Evolutionary conservation across 108 stramenopile species (phyloP).

Genomic region (Skeletonema grethae): DNA sequence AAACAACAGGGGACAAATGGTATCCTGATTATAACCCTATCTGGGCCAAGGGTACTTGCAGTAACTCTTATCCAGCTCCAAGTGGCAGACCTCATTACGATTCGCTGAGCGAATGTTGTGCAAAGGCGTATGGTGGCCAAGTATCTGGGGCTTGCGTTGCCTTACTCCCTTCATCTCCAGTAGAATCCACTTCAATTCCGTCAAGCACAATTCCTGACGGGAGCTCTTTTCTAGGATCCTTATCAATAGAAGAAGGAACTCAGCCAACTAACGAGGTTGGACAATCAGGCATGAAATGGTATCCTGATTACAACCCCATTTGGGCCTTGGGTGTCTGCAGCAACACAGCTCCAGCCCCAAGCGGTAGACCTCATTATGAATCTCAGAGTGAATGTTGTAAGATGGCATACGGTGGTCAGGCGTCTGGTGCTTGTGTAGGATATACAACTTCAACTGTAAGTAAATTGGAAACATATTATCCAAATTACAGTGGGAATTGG

Average conservation of each 20-base stretch:
- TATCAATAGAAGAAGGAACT: not conserved
- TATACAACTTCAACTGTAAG: not conserved
- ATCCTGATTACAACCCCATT: conserved; percentile 12
- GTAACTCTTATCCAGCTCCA: conserved; percentile 6
- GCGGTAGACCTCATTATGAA: conserved; percentile 15
- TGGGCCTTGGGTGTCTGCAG: conserved; percentile 16
- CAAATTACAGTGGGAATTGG: conserved; percentile 14
- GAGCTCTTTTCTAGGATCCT: not conserved
- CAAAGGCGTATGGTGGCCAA: conserved; percentile 14
- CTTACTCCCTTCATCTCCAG: not conserved
- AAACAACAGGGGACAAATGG: not conserved
- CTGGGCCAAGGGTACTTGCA: conserved; percentile 19
- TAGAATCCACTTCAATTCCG: not conserved
- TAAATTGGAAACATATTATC: conserved; percentile 11
- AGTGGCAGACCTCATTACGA: conserved; percentile 17
- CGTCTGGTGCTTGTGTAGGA: conserved; percentile 21
- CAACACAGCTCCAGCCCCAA: conserved; percentile 15
- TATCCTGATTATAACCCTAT: conserved; percentile 18
- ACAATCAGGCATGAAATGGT: not conserved
- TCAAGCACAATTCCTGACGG: not conserved
- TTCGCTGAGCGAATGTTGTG: conserved; percentile 16
- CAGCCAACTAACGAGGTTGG: not conserved
- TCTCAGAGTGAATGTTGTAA: conserved; percentile 22
- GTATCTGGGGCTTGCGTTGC: conserved; percentile 16
- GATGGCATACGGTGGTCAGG: conserved; percentile 18